phyloP scores from a whole-genome alignment of 495 filamentous ascomycete species.

The Bacidia rubella region DNA sequence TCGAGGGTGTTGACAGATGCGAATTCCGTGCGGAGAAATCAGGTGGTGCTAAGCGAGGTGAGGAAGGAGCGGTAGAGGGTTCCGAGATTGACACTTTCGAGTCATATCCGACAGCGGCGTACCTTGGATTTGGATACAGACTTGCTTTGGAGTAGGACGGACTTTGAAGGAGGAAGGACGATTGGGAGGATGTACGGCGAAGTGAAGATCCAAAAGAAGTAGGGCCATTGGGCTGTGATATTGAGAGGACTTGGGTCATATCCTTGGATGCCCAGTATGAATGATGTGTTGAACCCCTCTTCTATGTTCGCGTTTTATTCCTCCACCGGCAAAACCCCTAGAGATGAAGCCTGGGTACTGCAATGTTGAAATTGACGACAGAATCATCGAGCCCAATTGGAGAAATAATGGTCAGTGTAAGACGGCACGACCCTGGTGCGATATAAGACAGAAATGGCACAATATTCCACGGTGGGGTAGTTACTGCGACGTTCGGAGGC shows the following conservation, averaged over 20 bases:
- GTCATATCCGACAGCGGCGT: conserved; percentile 25
- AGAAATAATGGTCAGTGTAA: not conserved
- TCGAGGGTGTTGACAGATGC: conserved; percentile 46
- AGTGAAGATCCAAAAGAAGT: conserved; percentile 30
- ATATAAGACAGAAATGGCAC: no score
- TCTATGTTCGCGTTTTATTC: not conserved
- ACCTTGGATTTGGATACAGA: conserved; percentile 20
- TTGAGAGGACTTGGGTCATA: conserved; percentile 35
- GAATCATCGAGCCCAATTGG: not conserved
- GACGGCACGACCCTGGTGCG: no score
- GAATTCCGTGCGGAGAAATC: conserved; percentile 25
- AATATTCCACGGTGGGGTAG: no score
- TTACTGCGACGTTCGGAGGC: no score
- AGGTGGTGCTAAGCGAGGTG: conserved; percentile 19
- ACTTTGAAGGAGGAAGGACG: conserved; percentile 29
- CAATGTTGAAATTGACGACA: not conserved
- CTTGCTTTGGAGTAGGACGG: conserved; percentile 25
- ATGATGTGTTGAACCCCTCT: not conserved
- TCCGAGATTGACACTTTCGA: conserved; percentile 23
- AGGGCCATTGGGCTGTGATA: conserved; percentile 24
- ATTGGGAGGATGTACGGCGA: conserved; percentile 31
- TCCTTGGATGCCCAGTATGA: not conserved
- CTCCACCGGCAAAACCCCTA: not conserved
- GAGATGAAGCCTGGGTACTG: not conserved
- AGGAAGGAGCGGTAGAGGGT: conserved; percentile 28